Percentiles rank a stretch among this genome's conserved stretches.
Conservation (phyloP, 148 eudicot genomes). For the Nepenthes mirabilis region DNA sequence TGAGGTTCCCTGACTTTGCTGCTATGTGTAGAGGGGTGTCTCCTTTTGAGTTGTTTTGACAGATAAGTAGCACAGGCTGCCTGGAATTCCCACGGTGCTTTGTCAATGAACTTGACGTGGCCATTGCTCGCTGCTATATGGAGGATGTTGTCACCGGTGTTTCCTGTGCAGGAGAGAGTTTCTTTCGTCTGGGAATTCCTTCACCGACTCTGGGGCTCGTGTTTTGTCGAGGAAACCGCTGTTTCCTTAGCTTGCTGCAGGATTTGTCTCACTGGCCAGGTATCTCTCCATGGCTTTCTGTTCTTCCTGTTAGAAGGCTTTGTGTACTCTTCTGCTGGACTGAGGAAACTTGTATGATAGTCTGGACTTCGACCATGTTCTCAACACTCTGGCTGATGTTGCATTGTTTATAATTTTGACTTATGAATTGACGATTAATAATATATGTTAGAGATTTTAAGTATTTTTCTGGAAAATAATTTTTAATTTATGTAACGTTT, state of each 20-base stretch:
- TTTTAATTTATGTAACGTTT: too few species aligned
- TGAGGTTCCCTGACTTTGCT: constrained; percentile 15
- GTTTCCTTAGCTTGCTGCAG: constrained; percentile 25
- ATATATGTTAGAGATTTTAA: too few species aligned
- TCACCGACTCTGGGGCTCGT: not conserved
- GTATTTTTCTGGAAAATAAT: too few species aligned
- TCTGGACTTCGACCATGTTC: constrained; percentile 17
- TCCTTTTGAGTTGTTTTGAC: constrained; percentile 16
- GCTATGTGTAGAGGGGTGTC: constrained; percentile 30
- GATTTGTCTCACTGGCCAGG: constrained; percentile 18
- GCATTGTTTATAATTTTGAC: too few species aligned
- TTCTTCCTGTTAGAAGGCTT: not conserved
- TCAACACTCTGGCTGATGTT: constrained; percentile 9
- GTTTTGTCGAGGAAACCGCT: constrained; percentile 11
- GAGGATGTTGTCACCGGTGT: constrained; percentile 23
- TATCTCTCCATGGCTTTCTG: not conserved
- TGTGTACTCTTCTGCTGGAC: not conserved
- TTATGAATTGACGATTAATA: too few species aligned
- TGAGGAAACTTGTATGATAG: not conserved
- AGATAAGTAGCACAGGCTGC: constrained; percentile 18
- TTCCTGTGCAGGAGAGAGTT: constrained; percentile 15
- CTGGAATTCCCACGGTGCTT: constrained; percentile 21
- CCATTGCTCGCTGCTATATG: constrained; percentile 23
- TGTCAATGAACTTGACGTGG: constrained; percentile 12
- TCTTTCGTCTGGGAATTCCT: constrained; percentile 1